A percentile compares a stretch with the other conserved stretches of the same genome.
phyloP scores from a whole-genome alignment of 2,329 filamentous ascomycete species.

The Paraphoma chrysanthemicola region DNA sequence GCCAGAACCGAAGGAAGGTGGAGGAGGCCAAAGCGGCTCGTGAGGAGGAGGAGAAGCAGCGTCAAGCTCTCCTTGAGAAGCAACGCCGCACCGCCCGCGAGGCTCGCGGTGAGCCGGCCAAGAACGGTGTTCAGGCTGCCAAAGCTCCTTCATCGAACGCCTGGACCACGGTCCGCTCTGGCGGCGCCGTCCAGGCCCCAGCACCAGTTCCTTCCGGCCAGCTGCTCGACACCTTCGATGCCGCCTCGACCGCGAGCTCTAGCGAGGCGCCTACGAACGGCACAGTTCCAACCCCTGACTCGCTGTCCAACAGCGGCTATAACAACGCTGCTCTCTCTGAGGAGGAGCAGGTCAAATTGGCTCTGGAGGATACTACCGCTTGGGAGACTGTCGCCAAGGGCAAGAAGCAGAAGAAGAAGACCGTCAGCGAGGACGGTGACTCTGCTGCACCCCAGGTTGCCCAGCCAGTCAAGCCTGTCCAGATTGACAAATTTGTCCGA shows the following conservation, averaged over 20 bases:
- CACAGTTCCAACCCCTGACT: slow-evolving; percentile 48
- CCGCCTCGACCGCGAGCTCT: slow-evolving; percentile 49
- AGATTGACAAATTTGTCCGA: slow-evolving; percentile 7
- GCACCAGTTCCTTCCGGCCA: slow-evolving; percentile 31
- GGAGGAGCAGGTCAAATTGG: slow-evolving; percentile 66
- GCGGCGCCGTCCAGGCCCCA: slow-evolving; percentile 29
- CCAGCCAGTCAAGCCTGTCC: slow-evolving; percentile 30
- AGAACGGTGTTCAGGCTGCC: slow-evolving; percentile 70
- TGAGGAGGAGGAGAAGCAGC: slow-evolving; percentile 79
- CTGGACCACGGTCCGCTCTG: slow-evolving; percentile 55
- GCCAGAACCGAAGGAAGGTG: slow-evolving; percentile 88
- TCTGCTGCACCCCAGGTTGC: slow-evolving; percentile 21
- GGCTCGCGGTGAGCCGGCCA: slow-evolving; percentile 80
- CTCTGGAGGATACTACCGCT: slow-evolving; percentile 57
- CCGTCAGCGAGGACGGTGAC: slow-evolving; percentile 48
- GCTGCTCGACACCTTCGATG: slow-evolving; percentile 61
- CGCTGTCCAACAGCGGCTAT: slow-evolving; percentile 11
- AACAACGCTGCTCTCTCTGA: slow-evolving; percentile 51
- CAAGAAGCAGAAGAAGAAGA: slow-evolving; percentile 62
- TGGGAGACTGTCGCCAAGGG: slow-evolving; percentile 67
- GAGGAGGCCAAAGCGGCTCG: slow-evolving; percentile 78
- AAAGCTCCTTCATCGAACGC: slow-evolving; percentile 59
- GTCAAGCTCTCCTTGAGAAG: slow-evolving; percentile 78
- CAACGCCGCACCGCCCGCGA: slow-evolving; percentile 83
- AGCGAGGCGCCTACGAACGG: slow-evolving; percentile 48